Base-by-base conservation (phyloP, 148 eudicot genomes). In the Silene latifolia region DNA sequence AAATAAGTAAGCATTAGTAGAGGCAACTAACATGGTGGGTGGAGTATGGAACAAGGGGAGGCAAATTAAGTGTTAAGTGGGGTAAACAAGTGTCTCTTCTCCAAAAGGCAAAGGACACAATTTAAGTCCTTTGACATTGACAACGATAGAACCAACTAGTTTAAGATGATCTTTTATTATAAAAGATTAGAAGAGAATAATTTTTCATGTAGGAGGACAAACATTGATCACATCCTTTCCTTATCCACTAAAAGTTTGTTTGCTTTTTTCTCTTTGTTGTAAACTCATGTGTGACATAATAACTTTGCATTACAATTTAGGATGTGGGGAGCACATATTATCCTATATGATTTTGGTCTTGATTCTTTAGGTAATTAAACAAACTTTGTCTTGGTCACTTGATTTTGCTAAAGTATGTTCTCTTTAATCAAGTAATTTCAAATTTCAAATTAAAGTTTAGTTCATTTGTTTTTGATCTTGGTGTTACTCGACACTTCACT, bases 231-330 rank as follows among this genome's bases (percentile, higher is more conserved):
- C 35, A 76, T 76, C 67, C 69, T 71, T 76, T 80, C 79, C 79
- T 80, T 72, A 72, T 80, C 82, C 75, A 71, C 78, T 19, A 46
- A 80, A 80, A 80, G 79, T 27, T 65, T 64, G 35, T 80, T 57
- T 65, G 44, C 69, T 65, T 80, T 72, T 71, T 29, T 76, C 29
- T 72, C 59, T 5, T 42, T 71, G 44, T 23, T 74, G 15, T 4
- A 44, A 27, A 47, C 7, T n/a, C 29, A 63, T 29, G 8, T 11
- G 63, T 70, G 59, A 56, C 69, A 48, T 17, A 68, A 60, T 7
- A 18, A 8, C 58, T 23, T 77, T 5, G 29, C 53, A 27, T 56
- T 20, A 11, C 53, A 44, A 44, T 72, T 58, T 60, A 18, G 73
- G 57, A 76, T 76, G 79, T 76, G 79, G 83, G 83, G 83, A 66